A percentile compares a stretch with the other conserved stretches of the same genome.
Conservation (phyloP, 345 rosid species). For the Salix suchowensis region DNA sequence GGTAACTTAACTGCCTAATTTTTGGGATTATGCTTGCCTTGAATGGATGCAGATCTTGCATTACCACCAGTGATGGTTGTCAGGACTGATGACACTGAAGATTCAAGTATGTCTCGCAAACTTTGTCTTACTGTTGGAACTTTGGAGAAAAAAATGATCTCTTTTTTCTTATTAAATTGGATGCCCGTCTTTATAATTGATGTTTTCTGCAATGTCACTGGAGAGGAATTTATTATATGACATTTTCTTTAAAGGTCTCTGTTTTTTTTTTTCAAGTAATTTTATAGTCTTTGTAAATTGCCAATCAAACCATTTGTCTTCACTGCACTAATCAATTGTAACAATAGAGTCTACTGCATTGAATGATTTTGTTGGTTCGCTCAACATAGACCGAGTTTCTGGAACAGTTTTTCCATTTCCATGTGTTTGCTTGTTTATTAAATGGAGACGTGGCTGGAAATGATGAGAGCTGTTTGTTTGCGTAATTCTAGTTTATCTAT, state of each 20-base stretch:
- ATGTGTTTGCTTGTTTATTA: not conserved
- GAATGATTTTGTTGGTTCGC: not conserved
- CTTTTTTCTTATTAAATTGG: not conserved
- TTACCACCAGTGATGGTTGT: conserved; percentile 71
- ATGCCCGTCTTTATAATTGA: not conserved
- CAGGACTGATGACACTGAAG: conserved; percentile 80
- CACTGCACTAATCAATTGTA: too few species aligned
- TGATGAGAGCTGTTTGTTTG: not conserved
- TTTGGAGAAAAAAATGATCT: not conserved
- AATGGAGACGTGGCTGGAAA: not conserved
- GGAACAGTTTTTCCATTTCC: not conserved
- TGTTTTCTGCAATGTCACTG: not conserved
- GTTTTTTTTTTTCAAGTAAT: too few species aligned
- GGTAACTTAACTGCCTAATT: not conserved
- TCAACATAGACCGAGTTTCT: not conserved
- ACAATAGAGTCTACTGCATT: too few species aligned
- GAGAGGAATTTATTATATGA: not conserved
- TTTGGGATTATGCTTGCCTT: conserved; percentile 3
- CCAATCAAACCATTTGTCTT: too few species aligned
- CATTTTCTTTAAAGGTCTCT: not conserved
- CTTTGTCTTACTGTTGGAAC: not conserved
- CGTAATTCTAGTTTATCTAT: not conserved
- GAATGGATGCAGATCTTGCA: conserved; percentile 60
- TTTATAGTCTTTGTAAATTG: not conserved
- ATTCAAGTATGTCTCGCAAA: conserved; percentile 55